Base-by-base conservation (phyloP, 202 grass and related monocot genomes). In the Schoenoplectus triqueter region DNA sequence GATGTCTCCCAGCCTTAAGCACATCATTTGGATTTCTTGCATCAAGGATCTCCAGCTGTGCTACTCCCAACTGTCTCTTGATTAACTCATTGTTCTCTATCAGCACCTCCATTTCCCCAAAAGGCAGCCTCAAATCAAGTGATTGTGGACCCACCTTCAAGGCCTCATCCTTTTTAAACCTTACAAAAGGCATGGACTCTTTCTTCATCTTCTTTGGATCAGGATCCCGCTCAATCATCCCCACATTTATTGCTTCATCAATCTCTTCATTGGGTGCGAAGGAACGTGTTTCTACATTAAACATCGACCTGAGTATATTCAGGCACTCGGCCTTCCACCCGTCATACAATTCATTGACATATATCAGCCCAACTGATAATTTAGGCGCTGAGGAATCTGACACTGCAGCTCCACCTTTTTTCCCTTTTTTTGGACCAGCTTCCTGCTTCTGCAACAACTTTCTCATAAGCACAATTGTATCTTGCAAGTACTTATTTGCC, bases 291-390 rank as follows among this genome's bases (percentile, higher is more conserved):
- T 86, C 67, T n/a, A 49, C 78, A 15, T 91, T 79, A 69, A 89
- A 97, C 64, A 91, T 91, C 41, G 81, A 80, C 48, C 87, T 86
- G 3, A 97, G 92, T 81, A 97, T 93, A 86, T 45, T 86, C 84
- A 97, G 73, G 42, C 92, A 97, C 66, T 91, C 86, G 42, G 94
- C 88, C 89, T 97, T 97, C 90, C 94, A 97, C 40, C 94, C 92
- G 66, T 90, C 88, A 50, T 90, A 97, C 80, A 90, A 74, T 14
- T 97, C 94, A 15, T 92, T 91, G 19, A 92, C 90, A 67, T 90
- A 94, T 47, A 94, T 86, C 14, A 97, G 85, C 22, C 89, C 90
- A 81, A 97, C 59, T 5, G 64, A 90, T 9, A 90, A 75, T 84
- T 94, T 97, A 78, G 83, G 84, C 15, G 86, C 89, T n/a, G 86